Percentiles rank a stretch among this genome's conserved stretches.
These are phyloP conservation scores for Tephrocybe sp. DNA, from an alignment of 768 basidiomycete species.

Conservation along the genomic window DNA sequence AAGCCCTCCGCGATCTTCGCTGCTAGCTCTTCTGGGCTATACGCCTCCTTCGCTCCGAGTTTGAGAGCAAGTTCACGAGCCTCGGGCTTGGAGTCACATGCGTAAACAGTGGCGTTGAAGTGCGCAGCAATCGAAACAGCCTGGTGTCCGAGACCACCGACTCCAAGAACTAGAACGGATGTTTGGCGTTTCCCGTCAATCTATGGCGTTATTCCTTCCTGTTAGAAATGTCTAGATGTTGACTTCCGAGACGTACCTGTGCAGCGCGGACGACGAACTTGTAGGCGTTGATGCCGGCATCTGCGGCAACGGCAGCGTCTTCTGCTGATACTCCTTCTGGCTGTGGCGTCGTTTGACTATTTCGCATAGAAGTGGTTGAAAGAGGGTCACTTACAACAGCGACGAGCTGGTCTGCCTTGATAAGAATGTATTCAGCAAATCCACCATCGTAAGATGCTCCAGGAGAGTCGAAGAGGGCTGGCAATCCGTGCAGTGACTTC, in stretches of 20 bases:
- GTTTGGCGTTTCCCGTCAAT: constrained; percentile 6
- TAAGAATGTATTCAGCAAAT: constrained; percentile 6
- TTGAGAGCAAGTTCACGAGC: constrained; percentile 6
- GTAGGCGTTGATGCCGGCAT: constrained; percentile 10
- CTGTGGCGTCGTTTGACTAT: background rate
- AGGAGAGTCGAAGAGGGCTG: constrained; percentile 9
- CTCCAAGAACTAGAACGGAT: constrained; percentile 2
- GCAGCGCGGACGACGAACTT: constrained; percentile 8
- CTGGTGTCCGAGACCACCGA: constrained; percentile 10
- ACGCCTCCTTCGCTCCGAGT: constrained; percentile 8
- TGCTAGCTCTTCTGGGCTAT: constrained; percentile 5
- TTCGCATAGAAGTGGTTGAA: background rate
- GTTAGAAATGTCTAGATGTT: background rate
- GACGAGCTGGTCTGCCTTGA: constrained; percentile 8
- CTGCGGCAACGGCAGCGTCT: constrained; percentile 7
- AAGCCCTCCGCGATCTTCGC: constrained; percentile 7
- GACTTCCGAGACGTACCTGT: background rate
- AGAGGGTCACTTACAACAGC: constrained; percentile 3
- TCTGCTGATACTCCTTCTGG: constrained; percentile 8
- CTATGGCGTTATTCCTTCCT: background rate
- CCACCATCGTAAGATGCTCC: constrained; percentile 9
- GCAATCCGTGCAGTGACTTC: constrained; percentile 1
- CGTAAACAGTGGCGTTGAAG: constrained; percentile 9
- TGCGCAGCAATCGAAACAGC: constrained; percentile 8
- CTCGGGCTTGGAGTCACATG: constrained; percentile 8